phyloP scores from a whole-genome alignment of 257 asterid species.

The Parsonsia alboflavescens region DNA sequence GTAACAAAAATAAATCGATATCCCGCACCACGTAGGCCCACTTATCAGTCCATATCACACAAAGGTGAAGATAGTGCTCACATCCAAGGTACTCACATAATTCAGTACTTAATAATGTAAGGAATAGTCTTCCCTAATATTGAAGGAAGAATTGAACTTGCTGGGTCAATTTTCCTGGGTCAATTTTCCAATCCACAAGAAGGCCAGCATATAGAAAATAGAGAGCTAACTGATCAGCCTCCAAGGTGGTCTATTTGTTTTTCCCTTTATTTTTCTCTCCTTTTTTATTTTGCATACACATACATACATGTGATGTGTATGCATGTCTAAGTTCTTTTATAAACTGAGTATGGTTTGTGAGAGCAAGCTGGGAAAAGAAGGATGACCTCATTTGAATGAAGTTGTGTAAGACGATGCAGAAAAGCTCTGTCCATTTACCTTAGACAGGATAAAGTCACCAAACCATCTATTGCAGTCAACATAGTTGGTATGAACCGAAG shows the following conservation, averaged over 20 bases:
- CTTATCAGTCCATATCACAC: not conserved
- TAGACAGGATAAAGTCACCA: slow-evolving; percentile 89
- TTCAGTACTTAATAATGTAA: not conserved
- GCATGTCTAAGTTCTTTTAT: not conserved
- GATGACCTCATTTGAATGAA: not conserved
- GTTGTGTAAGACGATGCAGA: not conserved
- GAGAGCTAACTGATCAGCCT: not conserved
- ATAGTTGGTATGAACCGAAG: slow-evolving; percentile 87
- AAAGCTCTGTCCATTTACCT: slow-evolving; percentile 41
- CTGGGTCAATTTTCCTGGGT: not conserved
- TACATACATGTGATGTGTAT: not conserved
- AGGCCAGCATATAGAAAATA: not conserved
- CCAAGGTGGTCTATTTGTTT: not conserved
- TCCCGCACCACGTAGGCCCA: not conserved
- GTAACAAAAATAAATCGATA: not conserved
- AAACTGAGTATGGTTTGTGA: not conserved
- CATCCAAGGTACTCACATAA: not conserved
- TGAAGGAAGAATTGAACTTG: not conserved
- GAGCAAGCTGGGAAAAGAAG: not conserved
- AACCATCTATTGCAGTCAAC: slow-evolving; percentile 98
- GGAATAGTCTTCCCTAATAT: not conserved
- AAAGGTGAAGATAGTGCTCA: not conserved
- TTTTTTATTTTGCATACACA: not conserved
- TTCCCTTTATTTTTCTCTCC: not conserved
- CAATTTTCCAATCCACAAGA: not conserved